phyloP scores from a whole-genome alignment of 1,284 basidiomycete genomes.

The Wallemia hederae region DNA sequence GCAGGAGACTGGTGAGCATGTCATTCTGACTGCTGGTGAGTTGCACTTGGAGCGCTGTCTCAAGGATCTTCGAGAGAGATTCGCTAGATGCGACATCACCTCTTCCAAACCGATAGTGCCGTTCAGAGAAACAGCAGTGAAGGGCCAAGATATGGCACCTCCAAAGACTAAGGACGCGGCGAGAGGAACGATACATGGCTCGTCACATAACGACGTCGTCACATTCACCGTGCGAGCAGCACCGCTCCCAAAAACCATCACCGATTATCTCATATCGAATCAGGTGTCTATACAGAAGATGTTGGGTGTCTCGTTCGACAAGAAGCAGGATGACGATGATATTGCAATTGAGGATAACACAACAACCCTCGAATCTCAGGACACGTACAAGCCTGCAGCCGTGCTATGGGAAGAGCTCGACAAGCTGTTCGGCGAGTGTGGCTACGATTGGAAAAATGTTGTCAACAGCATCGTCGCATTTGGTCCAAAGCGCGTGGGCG shows the following conservation, averaged over 20 bases:
- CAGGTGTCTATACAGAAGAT: slow-evolving; percentile 13
- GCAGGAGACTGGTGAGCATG: slow-evolving; percentile 89
- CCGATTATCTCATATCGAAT: slow-evolving; percentile 49
- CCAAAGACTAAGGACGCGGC: slow-evolving; percentile 40
- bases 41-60: slow-evolving; percentile 81
- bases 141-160: slow-evolving; percentile 54
- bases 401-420: slow-evolving; percentile 48
- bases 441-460: slow-evolving; percentile 51
- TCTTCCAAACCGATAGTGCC: slow-evolving; percentile 88
- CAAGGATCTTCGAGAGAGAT: slow-evolving; percentile 78
- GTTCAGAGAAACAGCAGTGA: slow-evolving; percentile 81
- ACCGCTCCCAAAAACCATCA: slow-evolving; percentile 40
- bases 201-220: slow-evolving; percentile 38
- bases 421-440: slow-evolving; percentile 33
- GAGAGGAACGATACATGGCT: slow-evolving; percentile 48
- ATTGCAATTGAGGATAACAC: slow-evolving; percentile 19
- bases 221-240: slow-evolving; percentile 55
- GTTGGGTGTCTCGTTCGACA: slow-evolving; percentile 16
- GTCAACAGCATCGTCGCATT: slow-evolving; percentile 60
- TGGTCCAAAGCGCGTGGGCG: slow-evolving; percentile 61
- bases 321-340: slow-evolving; percentile 15
- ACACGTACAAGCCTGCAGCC: slow-evolving; percentile 29
- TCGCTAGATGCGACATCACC: slow-evolving; percentile 75
- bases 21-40: slow-evolving; percentile 87
- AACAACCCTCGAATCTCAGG: background rate